Conservation (phyloP, 1,139 yeast genomes). For the Suhomyces bribrorum region DNA sequence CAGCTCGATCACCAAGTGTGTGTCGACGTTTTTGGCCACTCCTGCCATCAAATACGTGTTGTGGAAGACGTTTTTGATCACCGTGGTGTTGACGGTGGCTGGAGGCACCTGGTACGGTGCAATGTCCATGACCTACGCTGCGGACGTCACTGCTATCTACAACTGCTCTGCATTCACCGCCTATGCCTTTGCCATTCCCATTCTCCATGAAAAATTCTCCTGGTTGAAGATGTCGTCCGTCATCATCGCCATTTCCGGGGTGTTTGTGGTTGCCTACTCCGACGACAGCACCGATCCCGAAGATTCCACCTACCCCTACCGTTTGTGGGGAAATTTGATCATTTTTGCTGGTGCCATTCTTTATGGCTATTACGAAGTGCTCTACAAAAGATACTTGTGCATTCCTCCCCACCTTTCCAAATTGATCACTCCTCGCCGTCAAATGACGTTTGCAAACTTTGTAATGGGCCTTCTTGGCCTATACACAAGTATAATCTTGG, state of each 20-base stretch:
- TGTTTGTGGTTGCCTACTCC: constrained; percentile 75
- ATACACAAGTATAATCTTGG: constrained; percentile 53
- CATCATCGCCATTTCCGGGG: constrained; percentile 70
- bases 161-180: constrained; percentile 91
- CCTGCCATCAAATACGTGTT: constrained; percentile 53
- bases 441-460: constrained; percentile 49
- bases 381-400: constrained; percentile 74
- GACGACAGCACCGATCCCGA: constrained; percentile 32
- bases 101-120: constrained; percentile 88
- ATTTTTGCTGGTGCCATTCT: constrained; percentile 78
- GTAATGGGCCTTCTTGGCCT: constrained; percentile 59
- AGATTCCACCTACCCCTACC: constrained; percentile 50
- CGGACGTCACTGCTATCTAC: constrained; percentile 87
- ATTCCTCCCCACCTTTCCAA: constrained; percentile 59
- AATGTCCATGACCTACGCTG: constrained; percentile 76
- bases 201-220: constrained; percentile 65
- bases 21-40: constrained; percentile 39
- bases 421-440: constrained; percentile 49
- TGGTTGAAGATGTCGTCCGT: constrained; percentile 72
- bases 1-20: constrained; percentile 37
- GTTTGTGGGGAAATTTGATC: constrained; percentile 69
- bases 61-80: constrained; percentile 44
- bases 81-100: constrained; percentile 67
- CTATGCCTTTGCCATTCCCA: constrained; percentile 77
- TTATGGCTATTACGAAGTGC: constrained; percentile 83